Evolutionary conservation across 2,329 filamentous ascomycete species (phyloP).

Genomic region (Colletotrichum karsti): DNA sequence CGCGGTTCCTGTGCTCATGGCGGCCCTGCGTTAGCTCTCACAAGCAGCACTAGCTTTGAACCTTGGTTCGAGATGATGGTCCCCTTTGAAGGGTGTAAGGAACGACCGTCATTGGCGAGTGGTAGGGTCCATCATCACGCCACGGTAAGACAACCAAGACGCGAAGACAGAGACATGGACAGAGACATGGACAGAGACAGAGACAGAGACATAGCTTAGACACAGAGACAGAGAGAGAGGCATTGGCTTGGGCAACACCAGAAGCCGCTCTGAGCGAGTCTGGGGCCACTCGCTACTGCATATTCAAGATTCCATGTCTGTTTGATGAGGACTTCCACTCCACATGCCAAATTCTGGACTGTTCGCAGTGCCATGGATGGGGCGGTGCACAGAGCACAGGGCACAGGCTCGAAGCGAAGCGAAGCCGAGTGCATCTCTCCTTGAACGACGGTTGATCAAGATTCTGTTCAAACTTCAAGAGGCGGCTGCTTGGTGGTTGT

Average conservation of each 20-base stretch:
- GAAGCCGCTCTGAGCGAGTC: constrained; percentile 12
- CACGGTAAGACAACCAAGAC: constrained; percentile 23
- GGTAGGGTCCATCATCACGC: constrained; percentile 9
- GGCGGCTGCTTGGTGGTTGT: too few species aligned
- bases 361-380: not conserved
- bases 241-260: constrained; percentile 11
- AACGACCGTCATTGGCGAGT: constrained; percentile 3
- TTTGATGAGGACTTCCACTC: constrained; percentile 18
- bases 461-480: not conserved
- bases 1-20: constrained; percentile 3
- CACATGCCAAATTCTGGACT: constrained; percentile 16
- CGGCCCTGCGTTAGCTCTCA: constrained; percentile 20
- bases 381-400: not conserved
- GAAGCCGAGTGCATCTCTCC: constrained; percentile 8
- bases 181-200: too few species aligned
- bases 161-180: too few species aligned
- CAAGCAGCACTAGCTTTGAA: constrained; percentile 5
- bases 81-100: not conserved
- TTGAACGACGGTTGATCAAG: constrained; percentile 13
- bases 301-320: not conserved
- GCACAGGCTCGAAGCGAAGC: not conserved
- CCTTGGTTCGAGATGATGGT: constrained; percentile 8
- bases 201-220: too few species aligned
- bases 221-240: too few species aligned
- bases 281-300: too few species aligned